Percentiles rank a stretch among this genome's conserved stretches.
Conservation (phyloP, 139 green algal species). For the Nannochloris sp. region DNA sequence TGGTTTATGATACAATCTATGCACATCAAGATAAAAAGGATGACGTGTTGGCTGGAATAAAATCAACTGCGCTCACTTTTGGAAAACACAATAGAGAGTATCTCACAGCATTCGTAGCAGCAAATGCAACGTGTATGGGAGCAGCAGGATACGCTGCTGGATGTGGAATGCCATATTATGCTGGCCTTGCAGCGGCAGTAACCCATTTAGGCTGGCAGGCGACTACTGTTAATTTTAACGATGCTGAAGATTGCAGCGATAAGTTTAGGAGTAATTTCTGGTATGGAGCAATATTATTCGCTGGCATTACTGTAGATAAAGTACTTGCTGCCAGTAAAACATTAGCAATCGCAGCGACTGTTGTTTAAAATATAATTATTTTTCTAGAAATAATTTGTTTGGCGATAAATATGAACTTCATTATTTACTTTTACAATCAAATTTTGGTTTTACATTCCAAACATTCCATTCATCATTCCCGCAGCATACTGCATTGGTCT, state of each 20-base stretch:
- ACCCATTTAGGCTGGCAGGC: conserved; percentile 75
- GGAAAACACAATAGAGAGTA: conserved; percentile 47
- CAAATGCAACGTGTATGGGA: conserved; percentile 26
- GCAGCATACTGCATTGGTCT: conserved; percentile 88
- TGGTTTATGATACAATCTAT: conserved; percentile 99
- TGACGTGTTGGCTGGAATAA: conserved; percentile 74
- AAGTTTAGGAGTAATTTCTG: conserved; percentile 92
- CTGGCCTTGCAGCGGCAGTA: conserved; percentile 36
- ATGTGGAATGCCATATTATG: conserved; percentile 33
- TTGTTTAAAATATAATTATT: no score
- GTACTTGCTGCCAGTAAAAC: no score
- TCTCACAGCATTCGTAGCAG: conserved; percentile 45
- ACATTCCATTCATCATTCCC: conserved; percentile 25
- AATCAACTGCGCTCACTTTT: conserved; percentile 86
- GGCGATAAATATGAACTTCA: no score
- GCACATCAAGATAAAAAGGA: conserved; percentile 95
- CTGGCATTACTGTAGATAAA: conserved; percentile 66
- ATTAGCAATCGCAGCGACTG: no score
- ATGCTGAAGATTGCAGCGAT: conserved; percentile 62
- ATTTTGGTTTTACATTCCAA: conserved; percentile 18
- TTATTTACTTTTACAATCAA: no score
- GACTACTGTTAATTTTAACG: conserved; percentile 52
- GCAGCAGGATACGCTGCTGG: conserved; percentile 22
- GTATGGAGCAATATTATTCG: conserved; percentile 69
- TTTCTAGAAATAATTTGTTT: no score